Evolutionary conservation across 306 rosid genomes (phyloP).

Genomic region (Rosa persica): DNA sequence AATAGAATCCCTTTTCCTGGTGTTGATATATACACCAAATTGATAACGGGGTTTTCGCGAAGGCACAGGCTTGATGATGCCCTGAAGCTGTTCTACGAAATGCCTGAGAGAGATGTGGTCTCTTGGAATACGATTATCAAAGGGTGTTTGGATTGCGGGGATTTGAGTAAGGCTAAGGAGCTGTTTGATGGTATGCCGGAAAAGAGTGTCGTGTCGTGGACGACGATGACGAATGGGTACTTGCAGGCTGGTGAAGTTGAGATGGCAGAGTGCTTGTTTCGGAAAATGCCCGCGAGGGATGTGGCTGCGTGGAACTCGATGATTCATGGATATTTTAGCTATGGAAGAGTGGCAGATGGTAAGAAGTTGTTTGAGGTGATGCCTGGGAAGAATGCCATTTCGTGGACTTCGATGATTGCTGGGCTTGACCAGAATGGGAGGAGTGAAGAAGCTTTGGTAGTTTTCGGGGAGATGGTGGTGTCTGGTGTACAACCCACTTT

Average conservation of each 20-base stretch:
- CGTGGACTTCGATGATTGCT: slow-evolving; percentile 75
- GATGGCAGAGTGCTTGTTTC: slow-evolving; percentile 59
- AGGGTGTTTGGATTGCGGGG: slow-evolving; percentile 61
- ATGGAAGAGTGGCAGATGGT: slow-evolving; percentile 66
- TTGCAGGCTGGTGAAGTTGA: slow-evolving; percentile 55
- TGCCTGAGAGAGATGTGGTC: slow-evolving; percentile 56
- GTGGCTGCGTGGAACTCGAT: slow-evolving; percentile 77
- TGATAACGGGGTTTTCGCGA: background rate
- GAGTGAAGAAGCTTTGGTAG: slow-evolving; percentile 55
- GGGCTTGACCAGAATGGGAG: slow-evolving; percentile 73
- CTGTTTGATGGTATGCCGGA: slow-evolving; percentile 64
- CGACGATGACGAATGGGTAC: slow-evolving; percentile 55
- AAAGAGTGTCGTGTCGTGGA: slow-evolving; percentile 71
- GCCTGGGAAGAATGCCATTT: slow-evolving; percentile 60
- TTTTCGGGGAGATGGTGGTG: slow-evolving; percentile 53
- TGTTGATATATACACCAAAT: slow-evolving; percentile 31
- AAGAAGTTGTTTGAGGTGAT: slow-evolving; percentile 51
- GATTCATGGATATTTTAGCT: slow-evolving; percentile 66
- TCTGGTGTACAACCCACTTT: slow-evolving; percentile 43
- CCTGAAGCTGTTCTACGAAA: slow-evolving; percentile 49
- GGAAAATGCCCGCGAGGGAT: slow-evolving; percentile 61
- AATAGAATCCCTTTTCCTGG: slow-evolving; percentile 45
- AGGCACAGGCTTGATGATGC: slow-evolving; percentile 30
- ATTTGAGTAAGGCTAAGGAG: slow-evolving; percentile 49
- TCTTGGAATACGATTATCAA: slow-evolving; percentile 76